These are phyloP conservation scores for Lolium rigidum DNA, from an alignment of 176 grass and related monocot species.

Conservation along the genomic window DNA sequence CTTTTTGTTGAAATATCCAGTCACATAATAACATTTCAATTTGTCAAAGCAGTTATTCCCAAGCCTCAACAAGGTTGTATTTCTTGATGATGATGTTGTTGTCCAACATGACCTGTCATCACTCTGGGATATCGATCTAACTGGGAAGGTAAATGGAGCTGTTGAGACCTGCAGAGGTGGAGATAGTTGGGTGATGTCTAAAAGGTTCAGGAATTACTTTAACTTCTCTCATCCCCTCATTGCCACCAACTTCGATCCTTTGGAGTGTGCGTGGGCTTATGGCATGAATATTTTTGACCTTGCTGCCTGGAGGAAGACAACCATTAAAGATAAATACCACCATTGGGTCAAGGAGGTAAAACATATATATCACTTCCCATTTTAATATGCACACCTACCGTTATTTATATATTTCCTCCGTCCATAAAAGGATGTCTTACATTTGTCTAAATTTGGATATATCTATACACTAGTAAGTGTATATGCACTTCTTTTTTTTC, in stretches of 20 bases:
- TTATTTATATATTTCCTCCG: background rate
- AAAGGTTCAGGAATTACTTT: constrained; percentile 94
- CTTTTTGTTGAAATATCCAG: constrained; percentile 36
- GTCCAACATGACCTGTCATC: constrained; percentile 76
- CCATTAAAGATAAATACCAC: constrained; percentile 90
- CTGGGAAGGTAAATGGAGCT: constrained; percentile 94
- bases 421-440: too few relatives aligned
- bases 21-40: constrained; percentile 35
- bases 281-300: constrained; percentile 99
- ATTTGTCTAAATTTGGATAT: too few relatives aligned
- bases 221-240: constrained; percentile 95
- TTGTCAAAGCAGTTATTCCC: constrained; percentile 83
- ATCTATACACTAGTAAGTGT: too few relatives aligned
- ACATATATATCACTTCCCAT: constrained; percentile 3
- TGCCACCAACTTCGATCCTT: constrained; percentile 74
- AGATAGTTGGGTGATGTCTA: constrained; percentile 96
- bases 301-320: constrained; percentile 85
- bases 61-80: constrained; percentile 88
- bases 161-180: constrained; percentile 90
- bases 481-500: constrained; percentile 16
- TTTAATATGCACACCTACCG: background rate
- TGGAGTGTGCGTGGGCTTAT: constrained; percentile 96
- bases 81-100: constrained; percentile 96
- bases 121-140: constrained; percentile 89
- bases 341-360: constrained; percentile 96